These are phyloP conservation scores for Umbelopsis vinacea DNA, from an alignment of 192 early-diverging fungal species.

Conservation along the genomic window DNA sequence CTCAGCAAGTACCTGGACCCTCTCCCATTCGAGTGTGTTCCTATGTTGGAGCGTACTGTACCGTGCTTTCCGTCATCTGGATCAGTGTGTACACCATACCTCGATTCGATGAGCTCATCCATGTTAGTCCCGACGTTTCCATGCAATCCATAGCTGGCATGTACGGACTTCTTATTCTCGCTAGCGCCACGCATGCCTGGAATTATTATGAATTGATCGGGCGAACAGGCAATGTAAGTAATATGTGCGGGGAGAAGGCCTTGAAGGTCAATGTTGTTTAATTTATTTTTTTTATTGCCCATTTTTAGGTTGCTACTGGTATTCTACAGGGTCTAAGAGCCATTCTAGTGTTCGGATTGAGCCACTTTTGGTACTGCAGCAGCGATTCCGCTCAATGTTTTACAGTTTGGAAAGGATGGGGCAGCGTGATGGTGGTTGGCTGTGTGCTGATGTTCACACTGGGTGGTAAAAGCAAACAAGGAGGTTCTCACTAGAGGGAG, in stretches of 20 bases:
- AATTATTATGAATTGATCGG: constrained; percentile 62
- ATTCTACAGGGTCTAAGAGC: constrained; percentile 61
- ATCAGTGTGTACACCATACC: constrained; percentile 57
- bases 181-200: constrained; percentile 52
- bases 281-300: neutral
- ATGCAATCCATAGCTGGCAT: constrained; percentile 39
- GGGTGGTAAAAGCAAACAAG: constrained; percentile 16
- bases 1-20: constrained; percentile 44
- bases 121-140: constrained; percentile 19
- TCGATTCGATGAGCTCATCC: constrained; percentile 48
- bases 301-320: constrained; percentile 50
- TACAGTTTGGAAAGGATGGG: constrained; percentile 57
- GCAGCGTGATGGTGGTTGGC: constrained; percentile 54
- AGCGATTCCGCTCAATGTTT: constrained; percentile 61
- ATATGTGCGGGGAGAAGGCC: neutral
- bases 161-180: constrained; percentile 47
- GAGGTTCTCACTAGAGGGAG: neutral
- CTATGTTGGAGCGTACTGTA: constrained; percentile 51
- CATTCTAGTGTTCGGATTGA: constrained; percentile 60
- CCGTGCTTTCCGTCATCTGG: constrained; percentile 48
- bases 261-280: neutral
- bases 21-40: constrained; percentile 57
- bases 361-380: constrained; percentile 59
- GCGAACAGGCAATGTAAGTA: constrained; percentile 50
- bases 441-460: constrained; percentile 59